Percentiles rank a stretch among this genome's conserved stretches.
These are phyloP conservation scores for Posidonia oceanica DNA, from an alignment of 116 monocot genomes.

Conservation along the genomic window DNA sequence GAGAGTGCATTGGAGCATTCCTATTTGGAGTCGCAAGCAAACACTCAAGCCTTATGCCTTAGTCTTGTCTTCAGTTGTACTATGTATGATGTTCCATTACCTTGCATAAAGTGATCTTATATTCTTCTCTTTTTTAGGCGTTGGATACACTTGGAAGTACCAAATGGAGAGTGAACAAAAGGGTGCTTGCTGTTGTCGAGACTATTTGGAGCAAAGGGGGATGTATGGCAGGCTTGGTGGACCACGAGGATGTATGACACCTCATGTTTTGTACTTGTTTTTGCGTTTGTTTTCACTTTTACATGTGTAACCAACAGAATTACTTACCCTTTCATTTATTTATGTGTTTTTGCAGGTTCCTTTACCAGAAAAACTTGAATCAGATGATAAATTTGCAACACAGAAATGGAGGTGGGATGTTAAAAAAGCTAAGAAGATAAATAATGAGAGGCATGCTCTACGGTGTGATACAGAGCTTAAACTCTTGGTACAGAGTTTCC, in stretches of 20 bases:
- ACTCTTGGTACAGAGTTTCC: conserved; percentile 37
- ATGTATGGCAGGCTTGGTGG: conserved; percentile 56
- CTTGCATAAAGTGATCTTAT: conserved; percentile 1
- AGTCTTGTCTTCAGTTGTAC: not conserved
- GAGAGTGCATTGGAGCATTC: too few species aligned
- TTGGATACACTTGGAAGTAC: conserved; percentile 71
- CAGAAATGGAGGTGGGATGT: conserved; percentile 51
- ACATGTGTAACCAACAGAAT: not conserved
- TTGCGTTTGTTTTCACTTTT: not conserved
- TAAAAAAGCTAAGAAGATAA: conserved; percentile 58
- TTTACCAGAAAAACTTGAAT: conserved; percentile 33
- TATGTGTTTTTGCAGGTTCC: conserved; percentile 33
- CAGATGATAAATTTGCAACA: conserved; percentile 39
- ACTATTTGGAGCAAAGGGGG: conserved; percentile 62
- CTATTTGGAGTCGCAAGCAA: too few species aligned
- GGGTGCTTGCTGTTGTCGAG: conserved; percentile 52
- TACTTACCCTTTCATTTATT: not conserved
- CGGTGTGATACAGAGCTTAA: conserved; percentile 79
- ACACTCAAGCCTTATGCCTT: too few species aligned
- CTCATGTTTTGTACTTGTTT: not conserved
- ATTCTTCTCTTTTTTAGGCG: conserved; percentile 29
- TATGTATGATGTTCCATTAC: not conserved
- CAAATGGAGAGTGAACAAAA: conserved; percentile 80
- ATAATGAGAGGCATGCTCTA: conserved; percentile 66
- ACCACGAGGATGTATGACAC: conserved; percentile 51